Conservation (phyloP, 2,329 filamentous ascomycete species). For the Aspergillus neotritici region DNA sequence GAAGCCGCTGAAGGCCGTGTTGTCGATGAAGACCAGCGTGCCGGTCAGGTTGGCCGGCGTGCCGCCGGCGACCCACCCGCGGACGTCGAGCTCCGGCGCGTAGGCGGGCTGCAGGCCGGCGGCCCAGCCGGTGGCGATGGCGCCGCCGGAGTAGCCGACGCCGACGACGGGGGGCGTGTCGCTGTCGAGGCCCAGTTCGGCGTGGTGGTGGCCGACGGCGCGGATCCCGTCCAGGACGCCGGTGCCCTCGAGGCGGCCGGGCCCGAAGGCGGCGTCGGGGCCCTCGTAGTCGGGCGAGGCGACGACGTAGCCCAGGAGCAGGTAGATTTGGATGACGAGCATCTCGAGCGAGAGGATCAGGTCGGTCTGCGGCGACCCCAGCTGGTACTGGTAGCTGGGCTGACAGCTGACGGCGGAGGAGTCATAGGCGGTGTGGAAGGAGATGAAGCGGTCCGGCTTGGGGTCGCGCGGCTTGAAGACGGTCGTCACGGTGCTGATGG, state of each 20-base stretch:
- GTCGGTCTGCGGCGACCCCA: conserved; percentile 29
- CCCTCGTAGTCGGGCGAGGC: conserved; percentile 47
- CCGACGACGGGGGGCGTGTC: conserved; percentile 30
- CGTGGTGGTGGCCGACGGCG: conserved; percentile 29
- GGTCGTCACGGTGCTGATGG: conserved; percentile 38
- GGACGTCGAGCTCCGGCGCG: conserved; percentile 49
- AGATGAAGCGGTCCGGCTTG: conserved; percentile 32
- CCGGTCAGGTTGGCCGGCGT: conserved; percentile 25
- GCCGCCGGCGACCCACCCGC: conserved; percentile 25
- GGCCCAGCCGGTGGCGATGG: conserved; percentile 49
- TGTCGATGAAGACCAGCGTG: conserved; percentile 18
- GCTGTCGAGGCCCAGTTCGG: conserved; percentile 13
- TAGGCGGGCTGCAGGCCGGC: conserved; percentile 49
- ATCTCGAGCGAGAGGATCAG: conserved; percentile 32
- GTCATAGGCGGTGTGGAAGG: conserved; percentile 39
- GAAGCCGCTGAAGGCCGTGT: conserved; percentile 22
- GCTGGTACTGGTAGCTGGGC: conserved; percentile 25
- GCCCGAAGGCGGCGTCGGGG: conserved; percentile 41
- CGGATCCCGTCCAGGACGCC: conserved; percentile 43
- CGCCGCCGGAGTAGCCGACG: conserved; percentile 54
- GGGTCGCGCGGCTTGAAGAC: conserved; percentile 31
- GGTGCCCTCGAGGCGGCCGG: conserved; percentile 41
- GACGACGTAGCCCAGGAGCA: conserved; percentile 45
- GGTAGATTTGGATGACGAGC: conserved; percentile 30
- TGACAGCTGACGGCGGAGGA: conserved; percentile 21